Evolutionary conservation across 1,139 yeast species (phyloP), one percentile per base, ranked within the genome.

Genomic region (Yamadazyma friedrichii): DNA sequence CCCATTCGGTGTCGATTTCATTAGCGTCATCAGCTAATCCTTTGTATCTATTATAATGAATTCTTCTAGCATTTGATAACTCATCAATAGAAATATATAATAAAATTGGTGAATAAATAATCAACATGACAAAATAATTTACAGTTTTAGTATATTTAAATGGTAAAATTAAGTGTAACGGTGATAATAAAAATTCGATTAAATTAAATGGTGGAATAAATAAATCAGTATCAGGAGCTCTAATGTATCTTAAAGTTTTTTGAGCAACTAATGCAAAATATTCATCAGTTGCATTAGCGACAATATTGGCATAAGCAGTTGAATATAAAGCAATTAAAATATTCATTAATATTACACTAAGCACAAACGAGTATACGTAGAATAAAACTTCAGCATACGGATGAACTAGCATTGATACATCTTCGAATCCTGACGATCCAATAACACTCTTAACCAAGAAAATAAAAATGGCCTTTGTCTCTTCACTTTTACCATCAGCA

Each of bases 171-270:
- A 66, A 54, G 56, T 61, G 39, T 2, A 70, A 41, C 8, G 77
- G 76, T 30, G 53, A 41, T 10, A 83, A 56, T 3, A 73, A 38
- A 2, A 82, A 38, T 58, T 88, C 96, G 45, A 88, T 64, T 50
- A 88, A 59, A 57, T 88, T 88, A 47, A 88, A 72, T 6, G 96
- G 96, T 5, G 96, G 94, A 25, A 88, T 91, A 57, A 81, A 88
- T 35, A 88, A 86, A 54, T 85, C 82, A 44, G 81, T 83, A 63
- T 88, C 96, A 0, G 96, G 96, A 0, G 96, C 95, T 50, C 96
- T 76, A 41, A 88, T 80, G 56, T 85, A 88, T 46, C 91, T 73
- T 51, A 88, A 74, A 0, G 95, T 88, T 66, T 88, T 87, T 49
- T 85, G 86, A 3, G 96, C 88, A 50, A 86, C 86, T 42, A 88